Evolutionary conservation across 2,329 filamentous ascomycete species (phyloP), one percentile per base, ranked within the genome.

Genomic region (Hypoxylon sp.): DNA sequence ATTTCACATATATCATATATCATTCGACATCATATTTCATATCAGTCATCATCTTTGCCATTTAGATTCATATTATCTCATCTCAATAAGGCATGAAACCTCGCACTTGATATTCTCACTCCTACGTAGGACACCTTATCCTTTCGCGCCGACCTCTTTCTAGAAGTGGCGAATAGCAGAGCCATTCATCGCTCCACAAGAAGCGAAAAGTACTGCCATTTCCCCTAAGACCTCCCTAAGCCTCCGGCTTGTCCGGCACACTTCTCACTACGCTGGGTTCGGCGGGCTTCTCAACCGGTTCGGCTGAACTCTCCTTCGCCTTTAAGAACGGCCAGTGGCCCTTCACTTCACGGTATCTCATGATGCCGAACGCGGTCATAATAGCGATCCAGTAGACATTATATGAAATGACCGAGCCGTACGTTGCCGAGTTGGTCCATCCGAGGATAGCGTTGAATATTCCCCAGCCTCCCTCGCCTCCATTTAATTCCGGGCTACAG

Each of bases 371-470:
- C 4, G 85, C 86, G 14, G 84, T 68, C 63, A 94, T 93, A 72
- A 93, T 85, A 7, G 83, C 84, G 56, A 96, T 81, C 94, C 94
- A 97, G 83, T 97, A 97, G 14, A 95, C 65, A 78, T 96, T 97
- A 82, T 97, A 97, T 1, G 92, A 90, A 70, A 97, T 89, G 71
- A 97, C 91, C 0, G 92, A 95, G 57, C 94, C 93, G 75, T 95
- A 94, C 1, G 94, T 97, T 4, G 92, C 94, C 11, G 92, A 93
- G 82, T 97, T 97, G 68, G 90, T 88, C 94, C 94, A 97, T 65
- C 94, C 94, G 10, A 97, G 85, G 59, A 97, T 85, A 65, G 92
- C 90, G 75, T 97, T 95, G 85, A 97, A 94, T 72, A 97, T 89
- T 61, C 92, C 93, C 94, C 93, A 97, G 49, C 92, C 92, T 14